Base-by-base conservation (phyloP, 441 rosid species). In the Erysimum cheiri region DNA sequence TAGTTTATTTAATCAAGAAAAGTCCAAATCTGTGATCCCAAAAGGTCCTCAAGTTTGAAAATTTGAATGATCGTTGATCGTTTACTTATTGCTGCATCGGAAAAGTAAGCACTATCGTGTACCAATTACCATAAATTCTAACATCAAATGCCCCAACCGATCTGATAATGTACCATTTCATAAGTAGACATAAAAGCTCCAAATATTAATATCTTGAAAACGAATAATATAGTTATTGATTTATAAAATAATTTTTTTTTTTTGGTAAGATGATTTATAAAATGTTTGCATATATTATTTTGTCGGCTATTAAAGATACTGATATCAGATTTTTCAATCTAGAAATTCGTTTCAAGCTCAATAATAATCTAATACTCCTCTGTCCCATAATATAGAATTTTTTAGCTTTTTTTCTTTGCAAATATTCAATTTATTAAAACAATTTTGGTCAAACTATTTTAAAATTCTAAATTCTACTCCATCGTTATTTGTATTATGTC, bases 11-110 rank as follows among this genome's bases (percentile, higher is more conserved):
- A 60, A 46, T n/a, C 6, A n/a, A 62, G 74, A 44, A 53, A 69
- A 62, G 47, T 63, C 66, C 49, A 75, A 40, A 75, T 75, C 54
- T 69, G 74, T 29, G 78, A 69, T 58, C 48, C 31, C 37, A 19
- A 53, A 61, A 54, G 17, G 53, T 19, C 31, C 60, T 9, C 15
- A 29, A 12, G 60, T 69, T 74, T 75, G 74, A 63, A 72, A 49
- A 56, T 61, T 69, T 15, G 55, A 69, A 75, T 19, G 56, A 31
- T 31, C 36, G 60, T 35, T 44, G 48, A 56, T 58, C 44, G 9
- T 33, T 72, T 49, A 64, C 50, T 64, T 37, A 10, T 43, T 46
- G 56, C 22, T 17, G 39, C 47, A 10, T 36, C 0, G 36, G 74
- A 74, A 62, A 74, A 69, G 74, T 74, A 65, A 53, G 44, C 69